Conservation (phyloP, 2,329 filamentous ascomycete genomes). For the Monilinia vaccinii-corymbosi region DNA sequence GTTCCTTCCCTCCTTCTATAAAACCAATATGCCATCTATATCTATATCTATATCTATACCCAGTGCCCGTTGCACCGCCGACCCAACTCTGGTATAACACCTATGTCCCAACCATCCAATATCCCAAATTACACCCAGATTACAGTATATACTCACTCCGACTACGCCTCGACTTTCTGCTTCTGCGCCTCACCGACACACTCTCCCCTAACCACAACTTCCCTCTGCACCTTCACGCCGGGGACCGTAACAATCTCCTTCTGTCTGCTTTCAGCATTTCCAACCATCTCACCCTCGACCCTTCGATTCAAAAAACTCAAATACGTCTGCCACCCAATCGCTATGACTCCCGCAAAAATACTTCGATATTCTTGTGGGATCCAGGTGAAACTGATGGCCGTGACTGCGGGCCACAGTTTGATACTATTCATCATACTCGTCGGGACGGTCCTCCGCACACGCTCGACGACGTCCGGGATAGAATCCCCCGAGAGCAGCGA, state of each 20-base stretch:
- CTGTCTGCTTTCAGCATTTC: background rate
- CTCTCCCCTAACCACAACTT: background rate
- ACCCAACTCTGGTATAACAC: background rate
- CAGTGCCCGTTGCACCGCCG: background rate
- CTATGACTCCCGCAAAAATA: slow-evolving; percentile 69
- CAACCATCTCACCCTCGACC: slow-evolving; percentile 47
- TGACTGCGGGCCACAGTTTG: slow-evolving; percentile 84
- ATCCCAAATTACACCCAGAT: background rate
- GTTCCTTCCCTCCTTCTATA: background rate
- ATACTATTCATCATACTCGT: slow-evolving; percentile 67
- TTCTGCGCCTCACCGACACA: background rate
- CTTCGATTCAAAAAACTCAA: slow-evolving; percentile 68
- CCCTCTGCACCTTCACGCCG: background rate
- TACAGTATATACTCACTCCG: background rate
- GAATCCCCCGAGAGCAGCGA: slow-evolving; percentile 63
- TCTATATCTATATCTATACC: background rate
- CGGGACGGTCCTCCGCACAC: slow-evolving; percentile 68
- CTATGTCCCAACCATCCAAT: background rate
- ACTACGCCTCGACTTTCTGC: background rate
- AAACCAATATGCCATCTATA: background rate
- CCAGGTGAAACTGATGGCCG: slow-evolving; percentile 80
- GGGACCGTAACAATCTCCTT: background rate
- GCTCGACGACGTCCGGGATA: slow-evolving; percentile 53
- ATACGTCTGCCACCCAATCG: slow-evolving; percentile 90
- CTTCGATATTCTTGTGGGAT: slow-evolving; percentile 70